These are phyloP conservation scores for Ensete glaucum DNA, from an alignment of 176 grass and related monocot genomes.

Conservation along the genomic window DNA sequence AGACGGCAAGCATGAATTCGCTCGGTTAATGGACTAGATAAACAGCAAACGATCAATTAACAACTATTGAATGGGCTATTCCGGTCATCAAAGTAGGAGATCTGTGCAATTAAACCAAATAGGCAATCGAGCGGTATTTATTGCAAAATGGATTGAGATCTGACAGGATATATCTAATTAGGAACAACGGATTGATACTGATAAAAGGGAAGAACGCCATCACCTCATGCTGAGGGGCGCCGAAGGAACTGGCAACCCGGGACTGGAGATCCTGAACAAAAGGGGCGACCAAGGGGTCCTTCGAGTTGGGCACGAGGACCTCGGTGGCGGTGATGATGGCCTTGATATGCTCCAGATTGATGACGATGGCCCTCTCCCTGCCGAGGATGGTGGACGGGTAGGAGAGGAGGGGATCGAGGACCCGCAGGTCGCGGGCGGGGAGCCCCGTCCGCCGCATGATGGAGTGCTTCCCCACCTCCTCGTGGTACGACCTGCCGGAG, in stretches of 20 bases:
- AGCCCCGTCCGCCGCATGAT: conserved; percentile 84
- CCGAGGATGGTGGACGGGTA: conserved; percentile 81
- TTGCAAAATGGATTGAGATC: background rate
- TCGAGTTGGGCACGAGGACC: conserved; percentile 16
- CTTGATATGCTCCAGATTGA: conserved; percentile 44
- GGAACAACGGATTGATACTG: background rate
- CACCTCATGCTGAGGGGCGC: conserved; percentile 10
- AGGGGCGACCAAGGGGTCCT: conserved; percentile 5
- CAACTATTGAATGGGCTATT: no score
- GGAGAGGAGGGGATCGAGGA: conserved; percentile 65
- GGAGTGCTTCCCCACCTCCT: conserved; percentile 55
- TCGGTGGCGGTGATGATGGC: conserved; percentile 24
- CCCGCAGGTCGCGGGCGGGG: conserved; percentile 61
- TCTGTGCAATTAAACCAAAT: background rate
- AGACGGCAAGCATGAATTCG: background rate
- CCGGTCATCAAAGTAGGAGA: no score
- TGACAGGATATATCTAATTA: background rate
- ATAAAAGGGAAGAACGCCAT: background rate
- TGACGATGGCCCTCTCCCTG: conserved; percentile 66
- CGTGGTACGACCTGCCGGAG: conserved; percentile 28
- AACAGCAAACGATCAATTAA: background rate
- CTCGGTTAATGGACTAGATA: background rate
- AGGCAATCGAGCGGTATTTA: background rate
- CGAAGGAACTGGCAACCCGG: background rate
- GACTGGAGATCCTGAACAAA: conserved; percentile 14